Conservation (phyloP, 169 alveolate species). For the Eimeria tenella region DNA sequence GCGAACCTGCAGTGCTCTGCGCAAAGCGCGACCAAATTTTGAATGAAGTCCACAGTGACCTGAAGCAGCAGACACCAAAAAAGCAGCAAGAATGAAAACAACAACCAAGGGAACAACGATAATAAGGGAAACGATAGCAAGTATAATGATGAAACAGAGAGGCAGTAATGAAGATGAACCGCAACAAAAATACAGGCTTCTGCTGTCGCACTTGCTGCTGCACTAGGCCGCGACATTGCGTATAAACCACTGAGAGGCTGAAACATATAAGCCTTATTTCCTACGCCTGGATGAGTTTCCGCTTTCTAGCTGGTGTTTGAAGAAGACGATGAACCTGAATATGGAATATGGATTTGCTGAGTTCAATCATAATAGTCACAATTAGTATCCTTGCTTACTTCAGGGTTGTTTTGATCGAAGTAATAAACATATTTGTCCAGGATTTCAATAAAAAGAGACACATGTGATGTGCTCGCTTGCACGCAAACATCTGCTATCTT, state of each 20-base stretch:
- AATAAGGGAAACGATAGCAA: no score
- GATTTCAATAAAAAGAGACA: constrained; percentile 81
- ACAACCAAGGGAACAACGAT: not conserved
- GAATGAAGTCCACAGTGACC: constrained; percentile 74
- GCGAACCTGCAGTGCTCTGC: constrained; percentile 76
- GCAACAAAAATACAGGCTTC: not conserved
- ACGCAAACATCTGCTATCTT: constrained; percentile 78
- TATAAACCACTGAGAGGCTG: not conserved
- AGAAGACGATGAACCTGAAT: not conserved
- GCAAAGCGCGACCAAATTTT: constrained; percentile 67
- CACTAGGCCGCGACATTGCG: no score
- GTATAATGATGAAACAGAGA: not conserved
- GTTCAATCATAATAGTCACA: no score
- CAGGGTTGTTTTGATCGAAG: constrained; percentile 81
- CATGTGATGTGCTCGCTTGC: constrained; percentile 67
- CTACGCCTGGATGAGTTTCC: not conserved
- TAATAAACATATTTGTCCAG: constrained; percentile 84
- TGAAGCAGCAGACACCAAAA: not conserved
- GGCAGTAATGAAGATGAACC: not conserved
- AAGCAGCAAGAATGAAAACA: not conserved
- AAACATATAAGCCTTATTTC: not conserved
- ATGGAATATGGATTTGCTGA: no score
- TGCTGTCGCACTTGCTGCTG: no score
- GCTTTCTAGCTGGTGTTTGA: not conserved
- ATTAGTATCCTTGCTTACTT: constrained; percentile 8